phyloP scores from a whole-genome alignment of 169 alveolate genomes.

The Cryptosporidium andersoni region DNA sequence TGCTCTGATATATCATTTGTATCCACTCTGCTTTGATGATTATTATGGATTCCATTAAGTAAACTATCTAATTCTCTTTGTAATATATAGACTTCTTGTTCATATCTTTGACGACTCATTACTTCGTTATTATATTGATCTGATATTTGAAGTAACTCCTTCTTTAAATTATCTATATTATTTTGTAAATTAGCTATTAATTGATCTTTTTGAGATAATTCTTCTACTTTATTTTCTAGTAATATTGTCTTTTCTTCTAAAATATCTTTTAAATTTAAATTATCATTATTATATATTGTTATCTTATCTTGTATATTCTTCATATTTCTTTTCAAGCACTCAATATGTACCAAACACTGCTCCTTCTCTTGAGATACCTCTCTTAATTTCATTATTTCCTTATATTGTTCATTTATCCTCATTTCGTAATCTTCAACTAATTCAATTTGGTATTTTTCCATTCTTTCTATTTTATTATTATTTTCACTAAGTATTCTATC shows the following conservation, averaged over 20 bases:
- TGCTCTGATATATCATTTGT: slow-evolving; percentile 16
- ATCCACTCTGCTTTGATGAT: slow-evolving; percentile 17
- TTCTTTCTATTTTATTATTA: background rate
- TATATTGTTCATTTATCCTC: slow-evolving; percentile 16
- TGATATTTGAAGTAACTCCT: background rate
- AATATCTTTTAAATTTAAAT: background rate
- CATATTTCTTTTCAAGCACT: slow-evolving; percentile 7
- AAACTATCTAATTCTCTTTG: slow-evolving; percentile 49
- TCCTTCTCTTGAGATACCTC: background rate
- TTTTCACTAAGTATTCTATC: slow-evolving; percentile 7
- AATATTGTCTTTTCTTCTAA: background rate
- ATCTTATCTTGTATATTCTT: slow-evolving; percentile 16
- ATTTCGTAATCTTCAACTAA: slow-evolving; percentile 25
- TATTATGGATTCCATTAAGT: slow-evolving; percentile 38
- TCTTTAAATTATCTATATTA: slow-evolving; percentile 2
- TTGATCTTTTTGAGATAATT: background rate
- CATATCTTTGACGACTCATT: slow-evolving; percentile 20
- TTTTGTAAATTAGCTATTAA: background rate
- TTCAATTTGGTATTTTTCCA: background rate
- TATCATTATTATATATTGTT: slow-evolving; percentile 4
- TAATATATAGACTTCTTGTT: slow-evolving; percentile 31
- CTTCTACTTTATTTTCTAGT: slow-evolving; percentile 5
- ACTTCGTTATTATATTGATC: slow-evolving; percentile 35
- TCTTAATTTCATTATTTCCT: slow-evolving; percentile 20
- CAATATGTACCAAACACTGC: background rate